Base-by-base conservation (phyloP, 106 monocot genomes). In the Alisma plantagoaquatica region DNA sequence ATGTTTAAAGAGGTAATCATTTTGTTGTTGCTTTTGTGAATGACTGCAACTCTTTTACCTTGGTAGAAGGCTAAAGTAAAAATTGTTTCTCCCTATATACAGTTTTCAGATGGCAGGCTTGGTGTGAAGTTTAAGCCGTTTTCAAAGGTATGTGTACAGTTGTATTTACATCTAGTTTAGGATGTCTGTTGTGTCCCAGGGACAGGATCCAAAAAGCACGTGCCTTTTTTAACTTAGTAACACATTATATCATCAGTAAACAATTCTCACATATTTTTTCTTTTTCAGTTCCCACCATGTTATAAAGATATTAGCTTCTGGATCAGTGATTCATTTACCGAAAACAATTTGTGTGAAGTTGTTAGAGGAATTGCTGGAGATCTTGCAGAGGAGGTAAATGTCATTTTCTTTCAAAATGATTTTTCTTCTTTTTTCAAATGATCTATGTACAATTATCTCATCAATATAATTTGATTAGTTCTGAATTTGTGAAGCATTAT, bases 291-390 rank as follows among this genome's bases (percentile, higher is more conserved):
- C 54, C 88, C 94, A 55, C 94, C 94, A 28, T 96, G 94, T 61
- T 96, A 84, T 42, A 96, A 96, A 73, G 94, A 96, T 60, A 88
- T 96, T 64, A 96, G 94, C 69, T 89, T 88, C 31, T 96, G 94
- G 94, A 84, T 96, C 61, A 96, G 67, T 41, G 94, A 96, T 65
- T 70, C 75, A 27, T 96, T 96, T 35, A 88, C 94, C 0, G 94
- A 96, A 64, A 96, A 96, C 58, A 96, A 96, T 60, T 76, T 88
- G 66, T 96, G 94, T 78, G 94, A 96, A 76, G 65, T 96, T 73
- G 94, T 96, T 12, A 77, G 94, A 78, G 94, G 75, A 75, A 78
- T 96, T 59, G 94, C 83, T 68, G 88, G 94, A 35, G 94, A 96
- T 65, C 84, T 96, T 76, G 94, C 68, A 7, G 91, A 91, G 64